These are phyloP conservation scores for Oldenlandia corymbosa DNA, from an alignment of 257 asterid genomes.

Conservation along the genomic window DNA sequence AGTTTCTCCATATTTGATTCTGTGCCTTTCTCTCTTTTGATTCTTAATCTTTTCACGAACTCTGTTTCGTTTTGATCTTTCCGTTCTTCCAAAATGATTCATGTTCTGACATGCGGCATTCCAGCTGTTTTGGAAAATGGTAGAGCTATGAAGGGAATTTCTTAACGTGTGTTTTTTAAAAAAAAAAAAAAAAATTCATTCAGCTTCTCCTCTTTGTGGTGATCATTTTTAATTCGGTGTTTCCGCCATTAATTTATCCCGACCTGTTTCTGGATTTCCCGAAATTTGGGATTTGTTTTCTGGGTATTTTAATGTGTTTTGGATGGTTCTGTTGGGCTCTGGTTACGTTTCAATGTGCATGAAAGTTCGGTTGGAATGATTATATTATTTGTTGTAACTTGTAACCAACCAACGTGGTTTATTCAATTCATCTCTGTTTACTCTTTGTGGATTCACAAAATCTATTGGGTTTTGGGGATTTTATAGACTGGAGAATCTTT, in stretches of 20 bases:
- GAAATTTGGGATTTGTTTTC: background rate
- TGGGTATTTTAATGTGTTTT: background rate
- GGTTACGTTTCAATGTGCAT: background rate
- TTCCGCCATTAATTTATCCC: too few relatives aligned
- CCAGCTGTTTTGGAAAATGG: too few relatives aligned
- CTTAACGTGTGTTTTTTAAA: too few relatives aligned
- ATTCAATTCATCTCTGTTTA: background rate
- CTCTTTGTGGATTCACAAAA: background rate
- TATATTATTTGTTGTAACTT: too few relatives aligned
- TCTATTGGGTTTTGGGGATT: constrained; percentile 1
- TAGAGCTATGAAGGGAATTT: too few relatives aligned
- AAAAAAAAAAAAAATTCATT: too few relatives aligned
- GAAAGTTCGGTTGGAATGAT: constrained; percentile 1
- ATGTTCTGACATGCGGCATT: too few relatives aligned
- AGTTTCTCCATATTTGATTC: background rate
- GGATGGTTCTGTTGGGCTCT: background rate
- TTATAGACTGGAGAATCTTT: background rate
- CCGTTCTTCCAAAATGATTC: too few relatives aligned
- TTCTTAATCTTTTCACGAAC: background rate
- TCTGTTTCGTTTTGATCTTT: background rate
- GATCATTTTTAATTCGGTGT: too few relatives aligned
- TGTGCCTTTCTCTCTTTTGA: background rate
- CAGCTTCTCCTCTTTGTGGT: too few relatives aligned
- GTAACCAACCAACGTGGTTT: background rate
- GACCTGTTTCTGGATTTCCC: too few relatives aligned